phyloP scores from a whole-genome alignment of 306 rosid genomes.

The Begonia peltatifolia region DNA sequence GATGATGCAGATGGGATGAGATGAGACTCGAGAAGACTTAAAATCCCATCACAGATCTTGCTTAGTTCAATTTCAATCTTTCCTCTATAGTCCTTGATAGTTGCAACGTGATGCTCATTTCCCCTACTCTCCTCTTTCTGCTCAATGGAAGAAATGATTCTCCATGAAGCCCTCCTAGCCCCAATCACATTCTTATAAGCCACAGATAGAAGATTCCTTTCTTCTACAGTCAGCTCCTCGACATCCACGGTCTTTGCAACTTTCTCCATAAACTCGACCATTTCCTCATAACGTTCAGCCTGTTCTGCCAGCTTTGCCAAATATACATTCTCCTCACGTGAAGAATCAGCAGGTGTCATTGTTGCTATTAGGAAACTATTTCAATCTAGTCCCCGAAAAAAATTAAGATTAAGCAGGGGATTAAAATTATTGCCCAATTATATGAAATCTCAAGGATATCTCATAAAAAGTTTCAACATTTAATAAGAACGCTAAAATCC shows the following conservation, averaged over 20 bases:
- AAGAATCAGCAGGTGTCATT: constrained; percentile 38
- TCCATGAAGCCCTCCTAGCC: constrained; percentile 95
- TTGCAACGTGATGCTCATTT: constrained; percentile 61
- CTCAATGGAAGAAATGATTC: constrained; percentile 93
- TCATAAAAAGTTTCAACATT: neutral
- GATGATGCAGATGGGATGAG: constrained; percentile 73
- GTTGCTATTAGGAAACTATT: neutral
- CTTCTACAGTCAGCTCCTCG: constrained; percentile 81
- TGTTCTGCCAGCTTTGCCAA: constrained; percentile 91
- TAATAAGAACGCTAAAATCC: neutral
- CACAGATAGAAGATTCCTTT: constrained; percentile 82
- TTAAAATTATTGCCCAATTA: neutral
- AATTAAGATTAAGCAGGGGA: neutral
- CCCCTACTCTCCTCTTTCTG: constrained; percentile 96
- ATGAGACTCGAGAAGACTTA: constrained; percentile 70
- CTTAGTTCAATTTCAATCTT: constrained; percentile 79
- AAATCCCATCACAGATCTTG: constrained; percentile 93
- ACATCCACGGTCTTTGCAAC: constrained; percentile 71
- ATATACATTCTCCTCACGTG: constrained; percentile 84
- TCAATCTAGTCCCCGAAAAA: neutral
- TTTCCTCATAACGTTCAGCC: constrained; percentile 86
- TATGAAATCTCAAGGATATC: neutral
- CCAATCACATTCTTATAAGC: constrained; percentile 96
- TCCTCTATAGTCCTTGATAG: constrained; percentile 71
- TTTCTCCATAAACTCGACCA: constrained; percentile 97